A percentile compares a stretch with the other conserved stretches of the same genome.
Conservation (phyloP, 2,329 filamentous ascomycete genomes). For the Colletotrichum sojae region DNA sequence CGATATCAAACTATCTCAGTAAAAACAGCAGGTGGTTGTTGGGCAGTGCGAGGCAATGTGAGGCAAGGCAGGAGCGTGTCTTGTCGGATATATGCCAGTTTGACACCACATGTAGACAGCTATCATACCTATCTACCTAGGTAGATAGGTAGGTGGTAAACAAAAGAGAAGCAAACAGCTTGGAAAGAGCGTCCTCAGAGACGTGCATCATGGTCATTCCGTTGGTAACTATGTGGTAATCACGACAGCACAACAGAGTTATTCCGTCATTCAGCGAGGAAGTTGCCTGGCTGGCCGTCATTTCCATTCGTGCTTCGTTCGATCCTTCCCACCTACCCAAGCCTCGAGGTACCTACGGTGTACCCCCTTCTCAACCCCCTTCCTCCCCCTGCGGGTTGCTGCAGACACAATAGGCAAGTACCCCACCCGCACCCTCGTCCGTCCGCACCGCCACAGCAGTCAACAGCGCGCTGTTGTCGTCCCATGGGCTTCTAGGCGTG, state of each 20-base stretch:
- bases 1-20: background rate
- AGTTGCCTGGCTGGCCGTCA: conserved; percentile 15
- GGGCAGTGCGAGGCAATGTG: background rate
- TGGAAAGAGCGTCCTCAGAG: too few species aligned
- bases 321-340: conserved; percentile 6
- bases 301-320: conserved; percentile 27
- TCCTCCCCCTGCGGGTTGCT: conserved; percentile 28
- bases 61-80: too few species aligned
- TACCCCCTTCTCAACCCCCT: conserved; percentile 3
- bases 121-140: too few species aligned
- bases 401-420: conserved; percentile 40
- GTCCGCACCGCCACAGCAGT: conserved; percentile 38
- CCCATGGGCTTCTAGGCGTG: conserved; percentile 34
- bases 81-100: too few species aligned
- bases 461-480: conserved; percentile 25
- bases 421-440: conserved; percentile 30
- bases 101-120: too few species aligned
- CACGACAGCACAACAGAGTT: conserved; percentile 13
- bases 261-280: conserved; percentile 35
- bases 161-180: background rate
- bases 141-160: too few species aligned
- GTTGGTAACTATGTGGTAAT: conserved; percentile 30
- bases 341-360: background rate
- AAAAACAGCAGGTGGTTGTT: background rate
- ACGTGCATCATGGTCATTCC: background rate